Conservation (phyloP, 1,139 yeast genomes). For the Lodderomyces jiufengensis region DNA sequence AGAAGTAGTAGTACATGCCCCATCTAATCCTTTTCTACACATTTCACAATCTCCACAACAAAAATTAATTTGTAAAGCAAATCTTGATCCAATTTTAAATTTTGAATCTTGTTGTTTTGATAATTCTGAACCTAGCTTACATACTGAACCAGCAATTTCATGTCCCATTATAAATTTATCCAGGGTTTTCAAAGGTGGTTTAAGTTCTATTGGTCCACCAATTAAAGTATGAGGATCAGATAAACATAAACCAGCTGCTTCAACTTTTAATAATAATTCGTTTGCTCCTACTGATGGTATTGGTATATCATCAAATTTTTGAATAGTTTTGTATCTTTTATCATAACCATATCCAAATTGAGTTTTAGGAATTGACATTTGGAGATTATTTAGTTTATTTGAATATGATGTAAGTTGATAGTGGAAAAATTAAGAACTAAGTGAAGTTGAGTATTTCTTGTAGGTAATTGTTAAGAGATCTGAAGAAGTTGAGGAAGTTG, state of each 20-base stretch:
- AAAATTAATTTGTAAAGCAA: constrained; percentile 32
- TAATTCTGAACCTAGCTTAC: constrained; percentile 36
- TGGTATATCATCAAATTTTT: constrained; percentile 26
- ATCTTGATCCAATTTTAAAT: constrained; percentile 35
- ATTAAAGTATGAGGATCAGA: constrained; percentile 47
- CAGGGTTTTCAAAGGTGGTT: constrained; percentile 15
- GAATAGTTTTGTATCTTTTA: constrained; percentile 19
- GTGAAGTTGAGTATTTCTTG: no score
- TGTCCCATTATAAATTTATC: constrained; percentile 51
- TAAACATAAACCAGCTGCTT: constrained; percentile 52
- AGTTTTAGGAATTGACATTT: constrained; percentile 5
- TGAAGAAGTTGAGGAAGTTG: no score
- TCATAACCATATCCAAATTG: constrained; percentile 25
- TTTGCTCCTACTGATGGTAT: constrained; percentile 34
- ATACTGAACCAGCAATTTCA: constrained; percentile 52
- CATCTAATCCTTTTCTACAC: constrained; percentile 45
- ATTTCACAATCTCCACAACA: constrained; percentile 43
- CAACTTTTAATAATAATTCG: constrained; percentile 43
- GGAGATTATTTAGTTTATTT: no score
- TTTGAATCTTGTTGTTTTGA: no score
- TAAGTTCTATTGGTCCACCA: constrained; percentile 21
- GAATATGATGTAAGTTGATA: no score
- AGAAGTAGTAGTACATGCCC: constrained; percentile 25
- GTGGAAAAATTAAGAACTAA: no score
- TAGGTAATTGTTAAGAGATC: no score